phyloP scores from a whole-genome alignment of 2,329 filamentous ascomycete species.

The Cladosporium oxysporum region DNA sequence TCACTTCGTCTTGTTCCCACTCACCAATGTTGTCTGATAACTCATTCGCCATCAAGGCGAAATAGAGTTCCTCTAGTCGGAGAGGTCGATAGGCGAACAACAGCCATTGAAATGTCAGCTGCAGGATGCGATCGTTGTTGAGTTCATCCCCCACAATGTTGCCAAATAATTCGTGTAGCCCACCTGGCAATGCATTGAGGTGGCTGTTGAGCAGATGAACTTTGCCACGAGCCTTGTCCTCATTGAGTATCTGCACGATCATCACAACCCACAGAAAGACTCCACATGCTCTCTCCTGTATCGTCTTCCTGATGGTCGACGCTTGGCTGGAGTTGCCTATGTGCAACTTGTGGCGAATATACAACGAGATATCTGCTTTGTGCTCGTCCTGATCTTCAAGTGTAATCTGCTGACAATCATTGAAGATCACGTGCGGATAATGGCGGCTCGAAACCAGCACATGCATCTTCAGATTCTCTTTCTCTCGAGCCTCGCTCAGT shows the following conservation, averaged over 20 bases:
- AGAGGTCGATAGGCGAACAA: slow-evolving; percentile 53
- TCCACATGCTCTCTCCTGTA: no score
- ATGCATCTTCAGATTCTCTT: no score
- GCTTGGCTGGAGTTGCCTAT: slow-evolving; percentile 31
- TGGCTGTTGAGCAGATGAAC: slow-evolving; percentile 35
- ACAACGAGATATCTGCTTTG: slow-evolving; percentile 37
- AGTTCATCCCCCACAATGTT: slow-evolving; percentile 53
- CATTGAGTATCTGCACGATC: slow-evolving; percentile 50
- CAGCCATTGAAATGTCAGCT: slow-evolving; percentile 56
- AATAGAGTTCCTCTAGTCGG: slow-evolving; percentile 48
- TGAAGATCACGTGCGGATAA: slow-evolving; percentile 45
- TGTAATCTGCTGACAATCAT: slow-evolving; percentile 32
- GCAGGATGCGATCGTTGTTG: slow-evolving; percentile 43
- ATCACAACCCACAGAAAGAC: slow-evolving; percentile 52
- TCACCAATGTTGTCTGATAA: no score
- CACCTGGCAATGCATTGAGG: slow-evolving; percentile 43
- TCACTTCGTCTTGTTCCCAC: no score
- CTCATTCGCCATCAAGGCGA: no score
- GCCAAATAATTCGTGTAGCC: slow-evolving; percentile 52
- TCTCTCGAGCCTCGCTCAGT: no score
- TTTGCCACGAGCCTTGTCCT: slow-evolving; percentile 39
- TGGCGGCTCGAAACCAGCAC: slow-evolving; percentile 45
- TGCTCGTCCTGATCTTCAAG: slow-evolving; percentile 41
- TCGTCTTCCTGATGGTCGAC: no score
- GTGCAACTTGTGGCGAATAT: slow-evolving; percentile 44